Evolutionary conservation across 1,284 basidiomycete species (phyloP).

Genomic region (Boletus smithii): DNA sequence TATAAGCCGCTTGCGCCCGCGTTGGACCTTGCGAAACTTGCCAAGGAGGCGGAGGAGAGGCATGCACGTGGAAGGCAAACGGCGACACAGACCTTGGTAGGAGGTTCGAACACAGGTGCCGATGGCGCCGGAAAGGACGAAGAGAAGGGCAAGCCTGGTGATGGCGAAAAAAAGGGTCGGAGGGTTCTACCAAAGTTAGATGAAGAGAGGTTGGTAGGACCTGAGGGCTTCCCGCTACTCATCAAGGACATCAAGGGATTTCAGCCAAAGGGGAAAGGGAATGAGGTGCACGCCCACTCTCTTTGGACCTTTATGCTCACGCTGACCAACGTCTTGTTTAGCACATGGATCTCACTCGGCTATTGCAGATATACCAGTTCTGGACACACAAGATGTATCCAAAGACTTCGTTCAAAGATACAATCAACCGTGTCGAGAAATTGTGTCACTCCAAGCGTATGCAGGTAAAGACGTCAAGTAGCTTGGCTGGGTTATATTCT

Average conservation of each 20-base stretch:
- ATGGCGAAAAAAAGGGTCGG: constrained; percentile 44
- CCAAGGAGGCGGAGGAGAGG: constrained; percentile 51
- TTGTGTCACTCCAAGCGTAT: constrained; percentile 81
- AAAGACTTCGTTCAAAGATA: constrained; percentile 81
- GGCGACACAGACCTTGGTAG: constrained; percentile 45
- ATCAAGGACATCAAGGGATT: constrained; percentile 72
- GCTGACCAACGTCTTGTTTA: constrained; percentile 31
- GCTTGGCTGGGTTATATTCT: not conserved
- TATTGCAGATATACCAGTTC: constrained; percentile 83
- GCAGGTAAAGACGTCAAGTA: constrained; percentile 69
- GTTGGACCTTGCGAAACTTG: constrained; percentile 49
- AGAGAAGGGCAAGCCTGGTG: constrained; percentile 31
- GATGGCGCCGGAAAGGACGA: constrained; percentile 19
- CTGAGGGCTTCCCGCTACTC: constrained; percentile 74
- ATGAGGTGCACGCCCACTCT: constrained; percentile 60
- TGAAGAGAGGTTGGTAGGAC: constrained; percentile 66
- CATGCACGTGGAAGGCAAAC: constrained; percentile 28
- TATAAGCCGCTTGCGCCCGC: constrained; percentile 44
- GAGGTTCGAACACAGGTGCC: constrained; percentile 42
- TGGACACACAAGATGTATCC: constrained; percentile 93
- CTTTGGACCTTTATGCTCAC: not conserved
- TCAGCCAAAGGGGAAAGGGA: constrained; percentile 80
- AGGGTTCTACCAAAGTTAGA: constrained; percentile 63
- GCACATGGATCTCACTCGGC: constrained; percentile 71
- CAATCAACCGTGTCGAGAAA: constrained; percentile 77